Percentiles rank a stretch among this genome's conserved stretches.
phyloP scores from a whole-genome alignment of 2,329 filamentous ascomycete genomes.

The Trichoderma sp. region DNA sequence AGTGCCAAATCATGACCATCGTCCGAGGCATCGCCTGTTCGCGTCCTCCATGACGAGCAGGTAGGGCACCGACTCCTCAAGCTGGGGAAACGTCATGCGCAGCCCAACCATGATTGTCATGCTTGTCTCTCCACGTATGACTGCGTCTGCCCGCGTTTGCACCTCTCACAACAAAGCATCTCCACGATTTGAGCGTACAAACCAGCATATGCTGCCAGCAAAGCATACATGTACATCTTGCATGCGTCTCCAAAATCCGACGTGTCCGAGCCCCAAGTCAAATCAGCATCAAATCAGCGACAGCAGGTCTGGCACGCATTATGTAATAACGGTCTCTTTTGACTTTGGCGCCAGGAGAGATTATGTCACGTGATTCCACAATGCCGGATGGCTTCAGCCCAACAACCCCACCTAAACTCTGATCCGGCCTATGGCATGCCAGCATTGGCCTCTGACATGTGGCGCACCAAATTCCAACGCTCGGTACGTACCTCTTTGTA shows the following conservation, averaged over 20 bases:
- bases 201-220: conserved; percentile 12
- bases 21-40: background rate
- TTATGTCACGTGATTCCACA: conserved; percentile 9
- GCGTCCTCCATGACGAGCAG: background rate
- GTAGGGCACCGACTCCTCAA: background rate
- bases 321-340: background rate
- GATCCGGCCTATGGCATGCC: conserved; percentile 13
- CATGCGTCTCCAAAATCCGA: background rate
- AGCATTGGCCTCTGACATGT: conserved; percentile 7
- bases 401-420: conserved; percentile 10
- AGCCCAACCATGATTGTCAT: background rate
- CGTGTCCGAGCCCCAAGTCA: conserved; percentile 8
- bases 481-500: background rate
- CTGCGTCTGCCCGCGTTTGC: conserved; percentile 1
- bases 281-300: background rate
- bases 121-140: background rate
- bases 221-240: conserved; percentile 5
- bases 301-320: background rate
- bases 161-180: background rate
- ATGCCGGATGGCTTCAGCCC: conserved; percentile 13
- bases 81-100: background rate
- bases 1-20: background rate
- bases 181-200: background rate
- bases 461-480: conserved; percentile 8
- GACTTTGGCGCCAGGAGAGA: background rate